Conservation (phyloP, 176 grass and related monocot genomes). For the Zea luxurians region DNA sequence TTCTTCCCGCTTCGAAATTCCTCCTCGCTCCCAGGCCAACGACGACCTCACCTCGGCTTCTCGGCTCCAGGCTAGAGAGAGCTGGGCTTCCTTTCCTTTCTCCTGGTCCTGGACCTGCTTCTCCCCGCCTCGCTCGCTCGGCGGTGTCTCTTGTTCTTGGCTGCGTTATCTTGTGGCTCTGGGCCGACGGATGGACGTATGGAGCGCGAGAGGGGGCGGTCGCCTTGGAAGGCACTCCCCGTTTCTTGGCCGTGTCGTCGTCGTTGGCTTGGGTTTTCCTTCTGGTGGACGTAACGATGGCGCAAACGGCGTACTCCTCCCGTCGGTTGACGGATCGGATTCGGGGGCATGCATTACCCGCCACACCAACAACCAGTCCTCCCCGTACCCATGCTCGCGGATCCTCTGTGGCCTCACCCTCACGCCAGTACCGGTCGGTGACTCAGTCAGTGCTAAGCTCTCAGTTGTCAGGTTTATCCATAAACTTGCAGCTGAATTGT, state of each 20-base stretch:
- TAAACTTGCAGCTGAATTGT: not conserved
- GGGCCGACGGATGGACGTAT: slow-evolving; percentile 6
- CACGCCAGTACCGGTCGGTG: too few relatives aligned
- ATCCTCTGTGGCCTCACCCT: slow-evolving; percentile 23
- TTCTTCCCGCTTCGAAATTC: not conserved
- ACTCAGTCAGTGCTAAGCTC: not conserved
- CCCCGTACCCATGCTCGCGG: not conserved
- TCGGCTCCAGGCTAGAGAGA: not conserved
- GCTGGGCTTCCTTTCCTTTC: not conserved
- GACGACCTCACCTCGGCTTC: slow-evolving; percentile 26
- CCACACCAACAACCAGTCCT: slow-evolving; percentile 30
- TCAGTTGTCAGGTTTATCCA: not conserved
- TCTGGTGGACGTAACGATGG: slow-evolving; percentile 16
- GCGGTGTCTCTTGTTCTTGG: not conserved
- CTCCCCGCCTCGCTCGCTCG: not conserved
- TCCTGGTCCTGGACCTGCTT: not conserved
- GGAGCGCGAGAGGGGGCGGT: not conserved
- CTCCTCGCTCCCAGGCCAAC: slow-evolving; percentile 9
- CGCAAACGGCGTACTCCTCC: slow-evolving; percentile 5
- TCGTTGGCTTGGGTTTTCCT: not conserved
- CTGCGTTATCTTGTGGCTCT: slow-evolving; percentile 52
- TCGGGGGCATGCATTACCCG: slow-evolving; percentile 2
- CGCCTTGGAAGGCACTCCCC: slow-evolving; percentile 50
- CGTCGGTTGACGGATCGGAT: not conserved
- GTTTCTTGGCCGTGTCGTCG: slow-evolving; percentile 33